Base-by-base conservation (phyloP, 768 basidiomycete genomes). In the Hirschioporus abietinus region DNA sequence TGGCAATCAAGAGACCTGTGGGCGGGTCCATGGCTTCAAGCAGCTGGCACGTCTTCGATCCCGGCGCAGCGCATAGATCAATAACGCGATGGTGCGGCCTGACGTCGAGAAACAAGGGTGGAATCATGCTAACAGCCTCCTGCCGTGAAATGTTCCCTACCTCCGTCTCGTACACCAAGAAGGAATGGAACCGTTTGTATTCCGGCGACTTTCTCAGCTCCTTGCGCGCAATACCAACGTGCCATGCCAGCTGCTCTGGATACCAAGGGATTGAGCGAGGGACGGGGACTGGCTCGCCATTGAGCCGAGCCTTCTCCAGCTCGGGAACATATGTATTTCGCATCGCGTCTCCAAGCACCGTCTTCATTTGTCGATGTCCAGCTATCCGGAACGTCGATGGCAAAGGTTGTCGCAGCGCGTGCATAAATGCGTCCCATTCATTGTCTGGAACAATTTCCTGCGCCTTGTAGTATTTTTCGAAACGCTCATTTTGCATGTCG, bases 121-220 rank as follows among this genome's bases (percentile, higher is more conserved):
- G 97, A n/a, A 99, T 81, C 97, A 99, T 99, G 75, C 94, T 96
- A 66, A 99, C 97, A 20, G 94, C 95, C 77, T 99, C 97, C 76
- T 98, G 96, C 24, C 97, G 82, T 12, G 95, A 96, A 61, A 99
- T 83, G 71, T 99, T 99, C 61, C 97, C 95, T 34, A 96, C 93
- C 80, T 99, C 97, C 0, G 97, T 99, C 79, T 99, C 97, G 69
- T 94, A 96, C 0, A 99, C 96, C 30, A 99, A 81, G 78, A 99
- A 99, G 1, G 91, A 88, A 74, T 99, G 97, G 70, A 99, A 98
- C 73, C 88, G 91, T 72, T 93, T 93, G 81, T 97, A 96, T 72
- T 95, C 92, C 7, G 89, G 88, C 5, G 87, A 87, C 73, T 92
- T 96, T 64, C 97, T 86, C 35, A 99, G 79, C 0, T 91, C 88